Conservation (phyloP, 208 protist genomes). For the Acanthamoeba healyi region DNA sequence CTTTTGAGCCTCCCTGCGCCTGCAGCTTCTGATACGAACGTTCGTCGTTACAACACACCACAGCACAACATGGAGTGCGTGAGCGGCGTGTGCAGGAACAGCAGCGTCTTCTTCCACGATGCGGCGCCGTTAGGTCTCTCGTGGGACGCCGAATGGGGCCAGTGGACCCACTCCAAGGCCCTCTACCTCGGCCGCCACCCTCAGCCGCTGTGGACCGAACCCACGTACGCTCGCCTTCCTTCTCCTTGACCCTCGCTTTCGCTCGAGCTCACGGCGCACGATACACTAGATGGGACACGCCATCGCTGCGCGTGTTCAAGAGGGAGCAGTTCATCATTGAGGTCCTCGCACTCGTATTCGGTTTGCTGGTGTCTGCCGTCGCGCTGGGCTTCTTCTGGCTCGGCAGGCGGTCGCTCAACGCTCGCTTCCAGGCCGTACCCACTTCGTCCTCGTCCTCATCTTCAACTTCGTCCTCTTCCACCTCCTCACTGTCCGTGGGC, state of each 20-base stretch:
- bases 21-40: background rate
- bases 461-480: background rate
- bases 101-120: conserved; percentile 58
- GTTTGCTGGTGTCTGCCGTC: conserved; percentile 8
- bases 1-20: background rate
- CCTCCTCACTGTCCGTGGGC: background rate
- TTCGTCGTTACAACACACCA: background rate
- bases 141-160: background rate
- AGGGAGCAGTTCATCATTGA: conserved; percentile 12
- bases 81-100: conserved; percentile 35
- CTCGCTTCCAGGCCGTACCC: background rate
- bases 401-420: background rate
- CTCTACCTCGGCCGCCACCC: background rate
- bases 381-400: conserved; percentile 54
- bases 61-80: conserved; percentile 42
- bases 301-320: conserved; percentile 40
- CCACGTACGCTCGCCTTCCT: background rate
- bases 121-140: background rate
- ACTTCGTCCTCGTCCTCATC: background rate
- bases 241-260: background rate
- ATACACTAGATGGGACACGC: background rate
- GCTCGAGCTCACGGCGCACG: background rate
- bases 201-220: conserved; percentile 59
- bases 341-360: background rate
- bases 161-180: background rate